Base-by-base conservation (phyloP, 306 rosid genomes). In the Coriaria nepalensis region DNA sequence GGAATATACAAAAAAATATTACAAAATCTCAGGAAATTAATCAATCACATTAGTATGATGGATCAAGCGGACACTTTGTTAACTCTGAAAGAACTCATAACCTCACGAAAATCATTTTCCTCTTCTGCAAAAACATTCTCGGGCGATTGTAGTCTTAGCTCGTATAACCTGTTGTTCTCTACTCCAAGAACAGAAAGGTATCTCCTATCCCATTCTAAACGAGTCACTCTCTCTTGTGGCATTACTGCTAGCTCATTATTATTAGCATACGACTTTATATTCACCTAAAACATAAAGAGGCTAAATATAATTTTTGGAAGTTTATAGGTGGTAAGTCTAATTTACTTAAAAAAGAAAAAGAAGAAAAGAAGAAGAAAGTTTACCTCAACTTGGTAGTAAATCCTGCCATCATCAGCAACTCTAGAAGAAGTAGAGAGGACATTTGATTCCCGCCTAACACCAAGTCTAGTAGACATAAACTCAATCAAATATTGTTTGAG, bases 181-280 rank as follows among this genome's bases (percentile, higher is more conserved):
- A 90, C 98, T 52, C 94, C 94, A 0, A 84, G 87, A 48, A 90
- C 94, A n/a, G 95, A 79, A 33, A 85, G 85, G 68, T 85, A 90
- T 54, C 98, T 66, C 49, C 95, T 39, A 52, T 90, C 71, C 95
- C 98, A 90, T 73, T 90, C 98, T 73, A 81, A 35, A 43, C 94
- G 81, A 13, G 77, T 79, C 43, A 85, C 73, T 9, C 95, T 77
- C 48, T 81, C 95, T 67, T 81, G 70, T 2, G 98, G 93, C 95
- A 88, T 88, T 10, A 88, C 95, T 51, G 95, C 97, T 45, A 84
- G 82, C 74, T 84, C 90, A 56, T 84, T 88, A 78, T 71, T 90
- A 77, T 47, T 90, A 10, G 98, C 95, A 59, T 77, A 90, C 33
- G 98, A 90, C 60, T 90, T 90, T 62, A 84, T 90, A 78, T 90